These are phyloP conservation scores for Leishmania braziliensis DNA, from an alignment of 208 protist genomes.

Conservation along the genomic window DNA sequence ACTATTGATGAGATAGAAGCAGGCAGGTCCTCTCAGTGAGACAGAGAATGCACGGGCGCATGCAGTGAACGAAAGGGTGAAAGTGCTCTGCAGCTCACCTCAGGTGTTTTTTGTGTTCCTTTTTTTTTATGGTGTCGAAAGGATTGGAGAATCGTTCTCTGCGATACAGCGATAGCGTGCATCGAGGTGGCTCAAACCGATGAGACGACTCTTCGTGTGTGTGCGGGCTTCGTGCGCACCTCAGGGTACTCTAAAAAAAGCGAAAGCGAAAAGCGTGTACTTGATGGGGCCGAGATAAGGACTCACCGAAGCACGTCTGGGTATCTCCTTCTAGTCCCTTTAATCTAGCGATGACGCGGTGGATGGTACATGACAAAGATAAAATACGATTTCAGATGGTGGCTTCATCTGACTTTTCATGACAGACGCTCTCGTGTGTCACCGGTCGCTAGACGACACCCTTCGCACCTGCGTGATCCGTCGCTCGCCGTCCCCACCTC, in stretches of 20 bases:
- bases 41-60: background rate
- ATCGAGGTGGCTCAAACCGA: background rate
- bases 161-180: background rate
- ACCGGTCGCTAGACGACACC: background rate
- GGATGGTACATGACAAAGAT: background rate
- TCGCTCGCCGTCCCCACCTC: background rate
- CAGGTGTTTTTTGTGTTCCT: background rate
- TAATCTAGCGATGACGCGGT: background rate
- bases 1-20: conserved; percentile 77
- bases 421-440: background rate
- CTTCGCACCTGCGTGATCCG: background rate
- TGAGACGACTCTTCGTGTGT: background rate
- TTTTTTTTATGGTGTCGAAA: background rate
- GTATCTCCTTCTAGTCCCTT: background rate
- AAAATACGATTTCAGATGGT: background rate
- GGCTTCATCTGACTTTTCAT: too few species aligned
- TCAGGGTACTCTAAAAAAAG: background rate
- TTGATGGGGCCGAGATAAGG: background rate
- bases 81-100: background rate
- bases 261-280: background rate
- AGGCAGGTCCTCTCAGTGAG: background rate
- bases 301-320: background rate
- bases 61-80: background rate
- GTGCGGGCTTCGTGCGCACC: background rate
- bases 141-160: background rate